phyloP scores from a whole-genome alignment of 768 basidiomycete species.

The Lentinula raphanica region DNA sequence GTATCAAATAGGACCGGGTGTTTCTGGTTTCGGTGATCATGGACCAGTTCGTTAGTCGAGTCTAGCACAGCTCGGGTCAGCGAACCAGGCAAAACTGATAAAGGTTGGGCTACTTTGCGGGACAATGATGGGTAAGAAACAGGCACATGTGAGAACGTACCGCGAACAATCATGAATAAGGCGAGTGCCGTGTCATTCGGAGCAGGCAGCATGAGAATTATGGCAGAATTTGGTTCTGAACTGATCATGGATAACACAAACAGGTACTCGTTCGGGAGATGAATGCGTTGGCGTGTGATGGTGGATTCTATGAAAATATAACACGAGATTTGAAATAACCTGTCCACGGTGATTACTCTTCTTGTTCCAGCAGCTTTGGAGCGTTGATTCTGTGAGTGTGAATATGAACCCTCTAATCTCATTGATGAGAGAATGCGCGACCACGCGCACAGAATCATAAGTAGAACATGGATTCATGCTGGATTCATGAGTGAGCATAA shows the following conservation, averaged over 20 bases:
- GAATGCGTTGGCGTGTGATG: not conserved
- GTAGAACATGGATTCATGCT: too few relatives aligned
- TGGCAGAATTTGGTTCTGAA: not conserved
- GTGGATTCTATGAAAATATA: not conserved
- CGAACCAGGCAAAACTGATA: not conserved
- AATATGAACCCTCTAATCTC: not conserved
- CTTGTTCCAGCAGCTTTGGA: not conserved
- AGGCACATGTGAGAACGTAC: not conserved
- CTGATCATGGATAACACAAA: not conserved
- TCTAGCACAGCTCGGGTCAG: not conserved
- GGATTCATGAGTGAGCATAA: not conserved
- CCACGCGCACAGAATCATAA: not conserved
- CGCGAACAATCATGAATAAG: not conserved
- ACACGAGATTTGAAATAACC: not conserved
- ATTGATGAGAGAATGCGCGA: not conserved
- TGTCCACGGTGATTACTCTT: not conserved
- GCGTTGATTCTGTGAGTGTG: not conserved
- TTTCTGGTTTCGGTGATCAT: too few relatives aligned
- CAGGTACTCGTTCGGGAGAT: not conserved
- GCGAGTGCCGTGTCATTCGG: not conserved
- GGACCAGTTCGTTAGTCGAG: not conserved
- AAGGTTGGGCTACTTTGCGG: not conserved
- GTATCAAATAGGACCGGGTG: too few relatives aligned
- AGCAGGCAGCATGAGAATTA: not conserved
- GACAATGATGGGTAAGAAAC: not conserved